Evolutionary conservation across 2,329 filamentous ascomycete genomes (phyloP).

Genomic region (Colletotrichum tanaceti): DNA sequence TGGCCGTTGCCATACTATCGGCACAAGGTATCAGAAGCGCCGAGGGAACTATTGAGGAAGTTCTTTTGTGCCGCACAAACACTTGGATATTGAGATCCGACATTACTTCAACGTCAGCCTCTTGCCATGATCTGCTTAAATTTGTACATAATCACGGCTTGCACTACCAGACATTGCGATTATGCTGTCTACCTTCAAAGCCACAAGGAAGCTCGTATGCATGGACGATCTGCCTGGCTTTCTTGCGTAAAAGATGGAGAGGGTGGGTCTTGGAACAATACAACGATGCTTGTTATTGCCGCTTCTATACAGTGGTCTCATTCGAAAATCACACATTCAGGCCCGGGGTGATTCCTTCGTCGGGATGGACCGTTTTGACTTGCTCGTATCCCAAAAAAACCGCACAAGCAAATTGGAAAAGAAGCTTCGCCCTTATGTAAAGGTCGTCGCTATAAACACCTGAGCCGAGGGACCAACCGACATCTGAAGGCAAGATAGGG

Average conservation of each 20-base stretch:
- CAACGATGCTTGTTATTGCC: not conserved
- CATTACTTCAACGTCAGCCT: no score
- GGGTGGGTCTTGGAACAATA: not conserved
- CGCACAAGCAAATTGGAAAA: not conserved
- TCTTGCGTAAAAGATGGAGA: not conserved
- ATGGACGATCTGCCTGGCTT: not conserved
- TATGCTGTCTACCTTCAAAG: no score
- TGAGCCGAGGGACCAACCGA: not conserved
- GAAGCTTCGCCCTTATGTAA: not conserved
- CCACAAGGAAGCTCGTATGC: not conserved
- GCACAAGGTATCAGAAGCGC: no score
- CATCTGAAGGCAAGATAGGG: not conserved
- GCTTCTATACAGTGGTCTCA: not conserved
- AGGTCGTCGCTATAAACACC: not conserved
- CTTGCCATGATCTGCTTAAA: no score
- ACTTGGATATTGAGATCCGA: no score
- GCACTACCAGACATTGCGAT: no score
- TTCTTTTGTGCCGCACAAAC: not conserved
- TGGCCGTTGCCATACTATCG: not conserved
- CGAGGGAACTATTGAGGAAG: not conserved
- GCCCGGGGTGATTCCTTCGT: not conserved
- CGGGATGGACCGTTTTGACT: not conserved
- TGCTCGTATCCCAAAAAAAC: not conserved
- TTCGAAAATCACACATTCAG: not conserved
- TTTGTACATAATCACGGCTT: no score